Base-by-base conservation (phyloP, 176 grass and related monocot species). In the Luzula sylvatica region DNA sequence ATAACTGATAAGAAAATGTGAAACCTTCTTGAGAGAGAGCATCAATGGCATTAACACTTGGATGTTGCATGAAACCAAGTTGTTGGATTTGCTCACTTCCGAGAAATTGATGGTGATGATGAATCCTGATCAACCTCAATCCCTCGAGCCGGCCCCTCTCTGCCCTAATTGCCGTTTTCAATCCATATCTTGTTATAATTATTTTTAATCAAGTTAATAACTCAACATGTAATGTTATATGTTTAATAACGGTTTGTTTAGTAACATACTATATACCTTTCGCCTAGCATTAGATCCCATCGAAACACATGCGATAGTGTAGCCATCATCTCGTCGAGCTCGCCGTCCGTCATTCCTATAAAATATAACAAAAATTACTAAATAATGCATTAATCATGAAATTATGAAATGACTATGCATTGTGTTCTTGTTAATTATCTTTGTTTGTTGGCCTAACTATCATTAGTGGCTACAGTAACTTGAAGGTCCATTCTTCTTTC, bases 321-420 rank as follows among this genome's bases (percentile, higher is more conserved):
- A 48, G 85, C 81, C 65, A 82, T 90, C 92, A 98, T 90, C 65
- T 98, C 92, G 78, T 98, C 92, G 1, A 98, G 75, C 78, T 98
- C 92, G 42, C 75, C 70, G 64, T 95, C 90, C 14, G 90, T 87
- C 83, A 87, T 87, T 15, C 59, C 59, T 64, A 25, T 8, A 44
- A 42, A 45, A 25, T 0, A 60, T 58, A 11, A 43, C 7, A 30
- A 32, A 30, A 59, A n/a, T n/a, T n/a, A n/a, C n/a, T n/a, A n/a
- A n/a, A n/a, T n/a, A n/a, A n/a, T n/a, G n/a, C n/a, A n/a, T n/a
- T n/a, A n/a, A n/a, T n/a, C n/a, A n/a, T n/a, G n/a, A n/a, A n/a
- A n/a, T n/a, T n/a, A n/a, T n/a, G n/a, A n/a, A n/a, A n/a, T n/a
- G n/a, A n/a, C n/a, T n/a, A n/a, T n/a, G n/a, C n/a, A n/a, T n/a